Base-by-base conservation (phyloP, 306 rosid species). In the Trifolium subterraneum region DNA sequence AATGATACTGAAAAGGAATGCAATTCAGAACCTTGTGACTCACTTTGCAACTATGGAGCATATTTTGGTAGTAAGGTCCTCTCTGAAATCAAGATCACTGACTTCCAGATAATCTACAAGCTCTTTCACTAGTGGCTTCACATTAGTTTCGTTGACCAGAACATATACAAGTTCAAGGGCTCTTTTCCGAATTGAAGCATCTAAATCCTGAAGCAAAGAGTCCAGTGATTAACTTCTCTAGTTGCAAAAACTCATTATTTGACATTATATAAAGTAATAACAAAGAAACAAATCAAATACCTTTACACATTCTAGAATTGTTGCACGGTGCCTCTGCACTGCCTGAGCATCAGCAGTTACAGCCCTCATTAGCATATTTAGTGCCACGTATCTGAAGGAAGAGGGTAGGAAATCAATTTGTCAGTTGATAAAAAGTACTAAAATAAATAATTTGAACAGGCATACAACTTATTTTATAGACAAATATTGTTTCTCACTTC, bases 221-320 rank as follows among this genome's bases (percentile, higher is more conserved):
- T 72, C 76, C 70, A 75, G 36, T 78, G 61, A 84, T 41, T 68
- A 78, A 61, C 64, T 78, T 81, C 41, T 72, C 79, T 63, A 70
- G 65, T 50, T 71, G 55, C 66, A 66, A 68, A 78, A 58, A 48
- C 31, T 52, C 66, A 68, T 9, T 65, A 51, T 69, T 65, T 54
- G 52, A 18, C 60, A 33, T 54, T 64, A 41, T 20, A 81, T 54
- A 75, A 63, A 66, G 68, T 16, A 22, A 60, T 48, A 38, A 38
- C 63, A 39, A 78, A 42, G 66, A 72, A 73, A 29, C 33, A 48
- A 70, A 71, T 52, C 72, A 69, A 80, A 58, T 84, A 94, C 99
- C 97, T 94, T 94, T 1, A 94, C 99, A 74, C 99, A 94, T 85
- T 94, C 99, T 83, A 94, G 80, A 79, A 94, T 94, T 31, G 99